Evolutionary conservation across 2,329 filamentous ascomycete genomes (phyloP), one percentile per base, ranked within the genome.

Genomic region (Fusarium kyushuense): DNA sequence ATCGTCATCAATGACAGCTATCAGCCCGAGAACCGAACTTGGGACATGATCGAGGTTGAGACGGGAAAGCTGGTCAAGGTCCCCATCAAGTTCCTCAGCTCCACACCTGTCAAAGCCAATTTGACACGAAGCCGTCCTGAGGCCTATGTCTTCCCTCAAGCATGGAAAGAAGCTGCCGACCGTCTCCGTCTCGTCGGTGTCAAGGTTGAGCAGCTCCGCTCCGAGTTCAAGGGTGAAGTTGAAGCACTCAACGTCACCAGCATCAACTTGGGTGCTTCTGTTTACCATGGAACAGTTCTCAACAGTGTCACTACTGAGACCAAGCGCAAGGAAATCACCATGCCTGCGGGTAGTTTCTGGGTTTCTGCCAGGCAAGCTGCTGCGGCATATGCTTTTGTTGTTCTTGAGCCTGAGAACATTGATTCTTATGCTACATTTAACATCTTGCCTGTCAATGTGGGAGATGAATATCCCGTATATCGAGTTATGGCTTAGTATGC

Each of bases 401-500:
- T 72, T 5, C 60, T 76, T 14, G 74, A 76, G 51, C 74, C 74
- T 0, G 74, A 76, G 53, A 71, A 68, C 11, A 66, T 73, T 4
- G 74, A 76, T 32, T 72, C 67, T 0, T 76, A 74, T 36, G 66
- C 67, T 2, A 70, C 67, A 0, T 76, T 76, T 2, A 72, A 70
- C 17, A 69, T 76, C 0, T 19, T 76, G 5, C 74, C 73, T 0
- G 67, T 75, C 0, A 63, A 47, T 13, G 61, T 32, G 4, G 74
- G 74, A 2, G 71, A 75, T 6, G 74, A 76, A 42, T 76, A 76
- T 25, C 74, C 74, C 5, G 69, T 76, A 0, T 76, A 75, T 36
- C 69, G 74, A 45, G 63, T 73, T 1, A 51, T 72, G 17, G 23
- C 13, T 11, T 62, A n/a, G n/a, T n/a, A n/a, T n/a, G n/a, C n/a